Percentiles rank a stretch among this genome's conserved stretches.
Evolutionary conservation across 768 basidiomycete genomes (phyloP).

Genomic region (Russula lepida): DNA sequence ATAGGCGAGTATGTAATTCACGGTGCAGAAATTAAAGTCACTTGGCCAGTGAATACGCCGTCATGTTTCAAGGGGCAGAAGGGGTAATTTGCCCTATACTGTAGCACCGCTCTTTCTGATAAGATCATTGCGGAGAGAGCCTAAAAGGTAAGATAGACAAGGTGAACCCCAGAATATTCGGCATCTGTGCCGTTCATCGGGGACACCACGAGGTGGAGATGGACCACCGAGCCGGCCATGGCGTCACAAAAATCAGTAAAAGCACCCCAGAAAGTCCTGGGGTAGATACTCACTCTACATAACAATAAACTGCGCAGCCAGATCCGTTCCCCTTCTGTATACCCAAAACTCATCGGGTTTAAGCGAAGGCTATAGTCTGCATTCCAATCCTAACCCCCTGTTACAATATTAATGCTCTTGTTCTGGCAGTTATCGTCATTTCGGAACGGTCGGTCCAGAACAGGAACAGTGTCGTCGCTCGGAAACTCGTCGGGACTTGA

Average conservation of each 20-base stretch:
- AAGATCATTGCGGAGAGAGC: background rate
- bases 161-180: background rate
- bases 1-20: background rate
- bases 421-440: background rate
- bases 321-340: background rate
- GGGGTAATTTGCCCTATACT: background rate
- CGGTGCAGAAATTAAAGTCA: background rate
- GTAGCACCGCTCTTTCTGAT: background rate
- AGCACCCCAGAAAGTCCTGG: background rate
- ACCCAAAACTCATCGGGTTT: background rate
- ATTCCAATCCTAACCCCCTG: background rate
- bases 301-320: background rate
- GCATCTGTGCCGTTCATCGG: background rate
- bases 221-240: too few relatives aligned
- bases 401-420: background rate
- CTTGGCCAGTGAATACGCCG: background rate
- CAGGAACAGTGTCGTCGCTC: background rate
- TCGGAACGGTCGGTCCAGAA: background rate
- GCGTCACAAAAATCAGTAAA: background rate
- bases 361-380: background rate
- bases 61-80: background rate
- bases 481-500: background rate
- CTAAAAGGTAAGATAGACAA: background rate
- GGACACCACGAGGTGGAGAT: background rate
- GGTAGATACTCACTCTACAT: background rate